These are phyloP conservation scores for Saccharomycopsis capsularis DNA, from an alignment of 805 yeast species.

Conservation along the genomic window DNA sequence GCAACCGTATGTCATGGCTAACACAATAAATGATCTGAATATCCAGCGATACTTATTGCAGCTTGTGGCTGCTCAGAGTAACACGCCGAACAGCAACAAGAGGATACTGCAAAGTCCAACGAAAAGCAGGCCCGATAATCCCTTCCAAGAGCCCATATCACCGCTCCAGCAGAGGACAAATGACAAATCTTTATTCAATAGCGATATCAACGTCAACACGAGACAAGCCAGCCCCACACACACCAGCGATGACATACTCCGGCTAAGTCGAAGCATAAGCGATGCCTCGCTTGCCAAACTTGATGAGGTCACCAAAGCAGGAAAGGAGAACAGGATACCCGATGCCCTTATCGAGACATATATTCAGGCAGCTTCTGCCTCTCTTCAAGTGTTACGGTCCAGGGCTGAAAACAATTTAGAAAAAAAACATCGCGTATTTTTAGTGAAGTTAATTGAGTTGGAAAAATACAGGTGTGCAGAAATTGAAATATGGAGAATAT, in stretches of 20 bases:
- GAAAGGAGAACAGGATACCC: neutral
- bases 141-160: too few species aligned
- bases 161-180: too few species aligned
- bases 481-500: constrained; percentile 8
- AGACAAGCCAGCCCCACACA: neutral
- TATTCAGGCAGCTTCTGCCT: neutral
- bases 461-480: constrained; percentile 1
- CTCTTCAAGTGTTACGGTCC: neutral
- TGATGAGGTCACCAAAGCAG: neutral
- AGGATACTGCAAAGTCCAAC: neutral
- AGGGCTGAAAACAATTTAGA: neutral
- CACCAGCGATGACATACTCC: neutral
- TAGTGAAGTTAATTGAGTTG: constrained; percentile 5
- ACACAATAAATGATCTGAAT: neutral
- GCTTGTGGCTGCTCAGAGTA: neutral
- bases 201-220: too few species aligned
- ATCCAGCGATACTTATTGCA: neutral
- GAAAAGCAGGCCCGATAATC: too few species aligned
- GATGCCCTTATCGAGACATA: neutral
- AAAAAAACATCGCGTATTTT: constrained; percentile 1
- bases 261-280: neutral
- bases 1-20: neutral
- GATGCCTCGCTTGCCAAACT: neutral
- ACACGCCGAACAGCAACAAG: neutral
- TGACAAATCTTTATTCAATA: too few species aligned